Evolutionary conservation across 805 yeast species (phyloP).

Genomic region (Candida berthetii): DNA sequence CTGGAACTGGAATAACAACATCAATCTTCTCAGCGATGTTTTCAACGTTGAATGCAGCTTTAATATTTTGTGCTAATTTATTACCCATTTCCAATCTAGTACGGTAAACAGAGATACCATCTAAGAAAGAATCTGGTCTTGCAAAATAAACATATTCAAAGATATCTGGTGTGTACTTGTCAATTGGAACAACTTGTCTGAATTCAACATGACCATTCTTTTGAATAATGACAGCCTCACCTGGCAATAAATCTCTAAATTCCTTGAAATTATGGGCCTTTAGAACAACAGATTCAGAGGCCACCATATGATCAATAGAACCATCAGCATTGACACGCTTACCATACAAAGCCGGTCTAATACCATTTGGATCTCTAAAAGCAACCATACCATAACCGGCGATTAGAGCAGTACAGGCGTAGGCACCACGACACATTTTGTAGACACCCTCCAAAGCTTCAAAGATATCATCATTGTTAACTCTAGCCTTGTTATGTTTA

Average conservation of each 20-base stretch:
- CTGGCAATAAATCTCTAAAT: constrained; percentile 83
- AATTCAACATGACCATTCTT: constrained; percentile 75
- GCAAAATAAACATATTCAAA: constrained; percentile 98
- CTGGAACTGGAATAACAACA: constrained; percentile 97
- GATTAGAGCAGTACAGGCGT: constrained; percentile 89
- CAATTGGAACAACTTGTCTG: constrained; percentile 76
- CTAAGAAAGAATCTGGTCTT: constrained; percentile 92
- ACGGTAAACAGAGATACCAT: constrained; percentile 94
- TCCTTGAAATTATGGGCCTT: constrained; percentile 83
- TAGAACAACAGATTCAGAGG: constrained; percentile 91
- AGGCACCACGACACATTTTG: constrained; percentile 87
- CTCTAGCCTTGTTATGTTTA: constrained; percentile 87
- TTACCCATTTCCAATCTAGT: constrained; percentile 93
- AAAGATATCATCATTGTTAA: constrained; percentile 84
- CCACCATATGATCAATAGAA: constrained; percentile 81
- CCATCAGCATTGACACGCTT: constrained; percentile 71
- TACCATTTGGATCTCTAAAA: constrained; percentile 95
- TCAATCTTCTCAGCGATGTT: constrained; percentile 60
- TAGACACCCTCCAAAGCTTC: constrained; percentile 80
- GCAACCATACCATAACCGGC: constrained; percentile 97
- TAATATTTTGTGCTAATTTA: constrained; percentile 72
- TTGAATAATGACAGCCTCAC: constrained; percentile 93
- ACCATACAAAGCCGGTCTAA: constrained; percentile 86
- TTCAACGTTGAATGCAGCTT: constrained; percentile 30
- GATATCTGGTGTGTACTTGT: constrained; percentile 86